Percentiles rank a stretch among this genome's conserved stretches.
Evolutionary conservation across 805 yeast species (phyloP).

Genomic region (Candida yuanshanica): DNA sequence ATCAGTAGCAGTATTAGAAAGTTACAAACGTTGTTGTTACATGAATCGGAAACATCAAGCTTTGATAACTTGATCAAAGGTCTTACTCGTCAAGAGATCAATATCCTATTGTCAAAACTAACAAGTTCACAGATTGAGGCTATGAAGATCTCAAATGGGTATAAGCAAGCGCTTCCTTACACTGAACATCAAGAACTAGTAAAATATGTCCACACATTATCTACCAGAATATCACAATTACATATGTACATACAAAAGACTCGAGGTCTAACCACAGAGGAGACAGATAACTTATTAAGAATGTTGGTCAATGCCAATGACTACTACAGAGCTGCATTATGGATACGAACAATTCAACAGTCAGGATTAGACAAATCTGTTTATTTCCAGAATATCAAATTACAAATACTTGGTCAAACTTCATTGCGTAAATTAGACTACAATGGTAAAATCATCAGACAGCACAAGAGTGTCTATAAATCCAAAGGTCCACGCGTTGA

Average conservation of each 20-base stretch:
- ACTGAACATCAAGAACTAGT: background rate
- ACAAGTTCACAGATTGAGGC: background rate
- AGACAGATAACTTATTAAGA: constrained; percentile 1
- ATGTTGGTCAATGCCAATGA: constrained; percentile 2
- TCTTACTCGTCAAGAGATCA: constrained; percentile 5
- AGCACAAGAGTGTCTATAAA: background rate
- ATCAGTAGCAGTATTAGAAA: background rate
- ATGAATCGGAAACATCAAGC: background rate
- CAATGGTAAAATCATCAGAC: background rate
- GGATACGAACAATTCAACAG: constrained; percentile 3
- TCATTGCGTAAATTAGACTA: constrained; percentile 5
- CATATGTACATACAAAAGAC: background rate
- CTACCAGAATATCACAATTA: constrained; percentile 2
- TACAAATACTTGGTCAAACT: constrained; percentile 15
- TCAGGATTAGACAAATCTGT: constrained; percentile 1
- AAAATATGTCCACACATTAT: background rate
- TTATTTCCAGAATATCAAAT: constrained; percentile 12
- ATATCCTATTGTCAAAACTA: constrained; percentile 1
- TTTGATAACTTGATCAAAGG: background rate
- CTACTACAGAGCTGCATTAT: constrained; percentile 5
- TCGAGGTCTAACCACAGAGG: background rate
- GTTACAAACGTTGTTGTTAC: constrained; percentile 1
- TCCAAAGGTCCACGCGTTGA: background rate
- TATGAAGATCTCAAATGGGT: background rate
- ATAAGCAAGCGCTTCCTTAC: background rate